Evolutionary conservation across 345 rosid genomes (phyloP).

Genomic region (Rhodamnia rubescens): DNA sequence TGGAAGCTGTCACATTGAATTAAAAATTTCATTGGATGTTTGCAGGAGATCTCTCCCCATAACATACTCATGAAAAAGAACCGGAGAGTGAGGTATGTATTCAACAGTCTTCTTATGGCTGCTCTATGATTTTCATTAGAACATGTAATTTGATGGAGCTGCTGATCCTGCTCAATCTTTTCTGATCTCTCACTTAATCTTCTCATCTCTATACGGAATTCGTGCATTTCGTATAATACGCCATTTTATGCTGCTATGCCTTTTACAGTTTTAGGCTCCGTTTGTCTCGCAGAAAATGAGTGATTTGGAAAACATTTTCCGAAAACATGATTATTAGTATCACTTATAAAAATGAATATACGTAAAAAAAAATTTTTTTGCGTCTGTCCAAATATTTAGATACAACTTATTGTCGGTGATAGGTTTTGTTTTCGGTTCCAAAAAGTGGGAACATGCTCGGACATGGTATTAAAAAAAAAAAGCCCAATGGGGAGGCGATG

Average conservation of each 20-base stretch:
- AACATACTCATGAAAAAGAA: slow-evolving; percentile 24
- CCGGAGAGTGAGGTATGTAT: not conserved
- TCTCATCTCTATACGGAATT: not conserved
- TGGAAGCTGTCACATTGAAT: not conserved
- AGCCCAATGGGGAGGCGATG: not conserved
- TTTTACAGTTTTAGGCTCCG: rapidly evolving
- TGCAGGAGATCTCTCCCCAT: slow-evolving; percentile 81
- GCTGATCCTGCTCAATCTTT: not conserved
- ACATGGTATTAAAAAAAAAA: not conserved
- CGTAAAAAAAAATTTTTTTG: too few relatives aligned
- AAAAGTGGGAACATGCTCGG: not conserved
- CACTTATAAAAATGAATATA: too few relatives aligned
- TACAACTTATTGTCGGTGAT: too few relatives aligned
- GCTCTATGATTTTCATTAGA: not conserved
- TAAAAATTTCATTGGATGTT: not conserved
- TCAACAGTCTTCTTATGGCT: not conserved
- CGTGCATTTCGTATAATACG: not conserved
- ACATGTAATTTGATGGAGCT: not conserved
- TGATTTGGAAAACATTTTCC: not conserved
- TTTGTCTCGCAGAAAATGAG: rapidly evolving
- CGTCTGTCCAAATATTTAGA: too few relatives aligned
- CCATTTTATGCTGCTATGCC: not conserved
- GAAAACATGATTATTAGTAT: too few relatives aligned
- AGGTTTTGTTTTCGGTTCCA: not conserved
- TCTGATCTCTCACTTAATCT: not conserved